Base-by-base conservation (phyloP, 495 filamentous ascomycete genomes). In the Trichoderma reesei region DNA sequence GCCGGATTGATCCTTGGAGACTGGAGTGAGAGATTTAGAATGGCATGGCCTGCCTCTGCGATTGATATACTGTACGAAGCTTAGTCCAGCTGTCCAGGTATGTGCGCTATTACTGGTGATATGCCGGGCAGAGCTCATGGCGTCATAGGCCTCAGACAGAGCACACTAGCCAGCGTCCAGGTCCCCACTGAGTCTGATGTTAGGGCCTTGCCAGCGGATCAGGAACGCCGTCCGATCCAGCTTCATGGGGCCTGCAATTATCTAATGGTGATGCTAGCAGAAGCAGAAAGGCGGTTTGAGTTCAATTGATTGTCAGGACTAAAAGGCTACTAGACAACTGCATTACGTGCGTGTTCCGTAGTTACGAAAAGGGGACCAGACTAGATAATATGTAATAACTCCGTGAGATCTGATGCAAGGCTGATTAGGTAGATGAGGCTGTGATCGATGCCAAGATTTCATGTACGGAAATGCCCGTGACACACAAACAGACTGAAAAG, bases 311-410 rank as follows among this genome's bases (percentile, higher is more conserved):
- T n/a, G n/a, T n/a, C n/a, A n/a, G n/a, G n/a, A n/a, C n/a, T n/a
- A n/a, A n/a, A n/a, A n/a, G n/a, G n/a, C n/a, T n/a, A n/a, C n/a
- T n/a, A n/a, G n/a, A n/a, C n/a, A n/a, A n/a, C n/a, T n/a, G n/a
- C n/a, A 48, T 48, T 48, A 48, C 44, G 14, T 48, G 44, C 44
- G 44, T 48, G 44, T 16, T 48, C n/a, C n/a, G 44, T 48, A 48
- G n/a, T n/a, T n/a, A n/a, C n/a, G n/a, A n/a, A 26, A 26, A 26
- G 1, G 26, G 26, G 26, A 26, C 26, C 1, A 26, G n/a, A 1
- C 26, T 26, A 26, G 26, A 26, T 26, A 26, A 0, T 26, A 26
- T n/a, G n/a, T n/a, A n/a, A n/a, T n/a, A n/a, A n/a, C 26, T 26
- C 26, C 26, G 26, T 1, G 26, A 26, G 26, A 26, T 26, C 26